Evolutionary conservation across 352 stramenopile species (phyloP).

Genomic region (Phytophthora chlamydospora): DNA sequence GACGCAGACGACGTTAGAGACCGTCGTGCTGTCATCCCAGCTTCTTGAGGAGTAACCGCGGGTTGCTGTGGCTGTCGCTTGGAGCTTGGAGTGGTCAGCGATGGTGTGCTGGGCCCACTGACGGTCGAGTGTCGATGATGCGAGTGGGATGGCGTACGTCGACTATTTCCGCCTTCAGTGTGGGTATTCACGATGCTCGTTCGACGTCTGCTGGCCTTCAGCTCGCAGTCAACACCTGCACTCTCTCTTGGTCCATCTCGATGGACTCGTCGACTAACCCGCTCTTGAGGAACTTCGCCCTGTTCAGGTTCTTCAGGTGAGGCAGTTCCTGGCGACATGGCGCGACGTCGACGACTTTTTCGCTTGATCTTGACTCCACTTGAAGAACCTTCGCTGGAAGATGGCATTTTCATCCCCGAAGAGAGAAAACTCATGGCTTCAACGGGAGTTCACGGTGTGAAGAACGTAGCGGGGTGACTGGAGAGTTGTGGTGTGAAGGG

Average conservation of each 20-base stretch:
- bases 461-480: background rate
- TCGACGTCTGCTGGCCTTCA: conserved; percentile 8
- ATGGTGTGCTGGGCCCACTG: background rate
- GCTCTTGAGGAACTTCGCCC: conserved; percentile 14
- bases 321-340: background rate
- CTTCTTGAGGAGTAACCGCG: conserved; percentile 1
- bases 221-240: background rate
- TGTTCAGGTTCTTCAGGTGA: conserved; percentile 10
- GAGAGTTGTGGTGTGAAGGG: conserved; percentile 8
- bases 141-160: conserved; percentile 15
- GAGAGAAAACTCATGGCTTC: conserved; percentile 26
- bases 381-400: conserved; percentile 6
- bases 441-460: background rate
- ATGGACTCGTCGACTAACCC: conserved; percentile 5
- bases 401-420: conserved; percentile 4
- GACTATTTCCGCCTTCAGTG: conserved; percentile 11
- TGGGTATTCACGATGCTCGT: background rate
- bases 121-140: conserved; percentile 4
- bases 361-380: conserved; percentile 19
- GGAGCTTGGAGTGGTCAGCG: background rate
- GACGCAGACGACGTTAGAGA: conserved; percentile 56
- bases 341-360: conserved; percentile 32
- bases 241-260: conserved; percentile 7
- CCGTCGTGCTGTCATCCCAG: conserved; percentile 9
- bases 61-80: conserved; percentile 7